Evolutionary conservation across 371 early-diverging fungal genomes (phyloP).

Genomic region (Mortierella sp.): DNA sequence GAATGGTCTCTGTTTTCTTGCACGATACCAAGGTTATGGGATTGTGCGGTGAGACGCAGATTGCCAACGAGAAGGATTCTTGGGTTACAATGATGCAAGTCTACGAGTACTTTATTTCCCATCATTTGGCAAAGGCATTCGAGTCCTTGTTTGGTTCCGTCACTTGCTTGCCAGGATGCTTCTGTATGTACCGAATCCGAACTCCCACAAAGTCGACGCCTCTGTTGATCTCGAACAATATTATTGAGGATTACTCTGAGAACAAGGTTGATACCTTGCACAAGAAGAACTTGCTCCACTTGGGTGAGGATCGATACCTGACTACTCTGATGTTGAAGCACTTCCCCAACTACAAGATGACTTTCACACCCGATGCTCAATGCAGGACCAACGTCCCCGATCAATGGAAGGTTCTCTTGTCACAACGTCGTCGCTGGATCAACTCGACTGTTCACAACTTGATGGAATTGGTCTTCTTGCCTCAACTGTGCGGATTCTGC

Average conservation of each 20-base stretch:
- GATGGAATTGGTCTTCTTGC: slow-evolving; percentile 90
- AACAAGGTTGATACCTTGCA: slow-evolving; percentile 98
- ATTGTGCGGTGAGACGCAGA: slow-evolving; percentile 93
- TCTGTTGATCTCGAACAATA: slow-evolving; percentile 89
- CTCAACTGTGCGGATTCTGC: slow-evolving; percentile 96
- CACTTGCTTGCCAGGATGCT: slow-evolving; percentile 97
- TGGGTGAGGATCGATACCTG: slow-evolving; percentile 93
- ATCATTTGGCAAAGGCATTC: slow-evolving; percentile 98
- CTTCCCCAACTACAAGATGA: slow-evolving; percentile 97
- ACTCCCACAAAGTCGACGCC: slow-evolving; percentile 89
- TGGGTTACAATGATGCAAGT: slow-evolving; percentile 99
- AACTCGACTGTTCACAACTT: slow-evolving; percentile 97
- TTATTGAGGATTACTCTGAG: slow-evolving; percentile 96
- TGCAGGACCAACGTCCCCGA: slow-evolving; percentile 99
- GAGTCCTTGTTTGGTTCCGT: slow-evolving; percentile 99
- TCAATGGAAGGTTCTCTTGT: slow-evolving; percentile 92
- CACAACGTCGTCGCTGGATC: slow-evolving; percentile 98
- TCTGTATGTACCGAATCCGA: slow-evolving; percentile 95
- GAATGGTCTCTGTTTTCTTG: slow-evolving; percentile 89
- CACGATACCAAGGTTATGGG: slow-evolving; percentile 94
- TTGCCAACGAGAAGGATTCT: slow-evolving; percentile 89
- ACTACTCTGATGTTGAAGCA: slow-evolving; percentile 99
- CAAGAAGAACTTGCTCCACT: slow-evolving; percentile 89
- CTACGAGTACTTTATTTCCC: slow-evolving; percentile 98
- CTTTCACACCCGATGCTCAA: slow-evolving; percentile 96